These are phyloP conservation scores for Collybiopsis confluens DNA, from an alignment of 768 basidiomycete species.

Conservation along the genomic window DNA sequence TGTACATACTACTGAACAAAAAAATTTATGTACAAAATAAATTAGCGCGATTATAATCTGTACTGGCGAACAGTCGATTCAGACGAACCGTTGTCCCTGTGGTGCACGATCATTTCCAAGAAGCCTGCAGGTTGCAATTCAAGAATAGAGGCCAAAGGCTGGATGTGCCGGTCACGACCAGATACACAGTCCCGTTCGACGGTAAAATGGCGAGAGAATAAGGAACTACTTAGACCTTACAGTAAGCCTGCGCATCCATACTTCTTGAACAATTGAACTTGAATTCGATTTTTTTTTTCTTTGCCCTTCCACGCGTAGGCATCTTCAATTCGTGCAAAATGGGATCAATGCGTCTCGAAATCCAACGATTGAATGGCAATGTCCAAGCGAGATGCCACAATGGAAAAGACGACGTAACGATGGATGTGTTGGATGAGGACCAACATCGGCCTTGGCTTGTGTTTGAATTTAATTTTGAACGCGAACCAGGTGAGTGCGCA, in stretches of 20 bases:
- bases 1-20: no score
- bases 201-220: neutral
- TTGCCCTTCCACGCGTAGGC: neutral
- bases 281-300: no score
- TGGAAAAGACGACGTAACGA: neutral
- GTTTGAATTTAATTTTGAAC: neutral
- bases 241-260: neutral
- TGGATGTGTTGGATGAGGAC: neutral
- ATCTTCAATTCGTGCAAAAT: neutral
- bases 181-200: neutral
- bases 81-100: neutral
- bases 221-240: neutral
- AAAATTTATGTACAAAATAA: no score
- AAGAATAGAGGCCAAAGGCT: neutral
- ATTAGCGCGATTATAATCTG: neutral
- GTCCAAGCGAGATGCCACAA: neutral
- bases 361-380: neutral
- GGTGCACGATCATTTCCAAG: neutral
- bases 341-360: neutral
- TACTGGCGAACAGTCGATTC: neutral
- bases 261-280: neutral
- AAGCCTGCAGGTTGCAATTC: neutral
- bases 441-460: neutral
- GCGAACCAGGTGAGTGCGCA: neutral
- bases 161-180: neutral